These are phyloP conservation scores for Podospora comata DNA, from an alignment of 495 filamentous ascomycete species.

Conservation along the genomic window DNA sequence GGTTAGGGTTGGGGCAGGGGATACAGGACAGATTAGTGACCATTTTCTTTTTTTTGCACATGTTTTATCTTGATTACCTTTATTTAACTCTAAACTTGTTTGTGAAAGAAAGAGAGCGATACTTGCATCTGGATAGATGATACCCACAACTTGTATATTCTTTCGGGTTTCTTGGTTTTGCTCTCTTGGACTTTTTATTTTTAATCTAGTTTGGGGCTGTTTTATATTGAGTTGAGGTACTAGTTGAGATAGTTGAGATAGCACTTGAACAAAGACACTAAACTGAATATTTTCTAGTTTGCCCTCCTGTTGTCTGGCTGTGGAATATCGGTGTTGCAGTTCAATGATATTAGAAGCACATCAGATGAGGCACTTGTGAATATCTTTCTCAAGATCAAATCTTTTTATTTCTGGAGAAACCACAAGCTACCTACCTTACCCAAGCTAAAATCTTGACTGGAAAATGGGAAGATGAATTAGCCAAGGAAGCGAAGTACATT, in stretches of 20 bases:
- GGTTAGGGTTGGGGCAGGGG: neutral
- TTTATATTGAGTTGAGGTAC: no score
- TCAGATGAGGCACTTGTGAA: no score
- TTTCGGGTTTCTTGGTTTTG: neutral
- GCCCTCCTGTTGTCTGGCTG: no score
- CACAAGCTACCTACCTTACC: no score
- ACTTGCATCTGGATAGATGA: conserved; percentile 20
- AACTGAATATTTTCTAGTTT: no score
- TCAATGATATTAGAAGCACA: no score
- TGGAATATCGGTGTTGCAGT: no score
- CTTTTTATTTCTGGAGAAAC: no score
- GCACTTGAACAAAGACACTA: no score
- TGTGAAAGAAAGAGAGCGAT: neutral
- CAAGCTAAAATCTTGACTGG: no score
- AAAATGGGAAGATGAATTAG: neutral
- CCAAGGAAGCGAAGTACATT: neutral
- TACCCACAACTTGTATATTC: conserved; percentile 8
- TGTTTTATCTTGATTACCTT: neutral
- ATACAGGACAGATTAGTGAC: neutral
- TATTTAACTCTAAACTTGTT: neutral
- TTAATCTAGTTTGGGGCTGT: neutral
- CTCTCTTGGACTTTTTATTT: neutral
- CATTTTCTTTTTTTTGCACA: neutral
- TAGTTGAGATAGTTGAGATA: no score
- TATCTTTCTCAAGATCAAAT: no score